phyloP scores from a whole-genome alignment of 108 stramenopile species.

The Nannochloropsis gaditana region DNA sequence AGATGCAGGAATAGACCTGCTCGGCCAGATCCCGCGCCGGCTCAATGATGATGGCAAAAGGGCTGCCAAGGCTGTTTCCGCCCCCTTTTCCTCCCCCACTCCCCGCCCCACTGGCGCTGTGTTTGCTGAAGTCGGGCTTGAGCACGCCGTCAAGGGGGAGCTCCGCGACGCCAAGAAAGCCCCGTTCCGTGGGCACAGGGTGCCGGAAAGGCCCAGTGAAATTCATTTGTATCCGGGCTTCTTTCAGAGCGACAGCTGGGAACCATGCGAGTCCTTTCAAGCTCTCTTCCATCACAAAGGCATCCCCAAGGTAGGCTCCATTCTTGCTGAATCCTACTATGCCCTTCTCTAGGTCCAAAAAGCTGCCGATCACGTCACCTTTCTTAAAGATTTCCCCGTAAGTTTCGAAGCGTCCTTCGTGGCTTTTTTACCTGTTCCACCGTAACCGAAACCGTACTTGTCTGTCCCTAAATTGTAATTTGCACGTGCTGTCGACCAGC shows the following conservation, averaged over 20 bases:
- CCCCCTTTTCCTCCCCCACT: background rate
- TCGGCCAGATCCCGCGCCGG: constrained; percentile 60
- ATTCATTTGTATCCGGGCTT: constrained; percentile 26
- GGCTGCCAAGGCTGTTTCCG: constrained; percentile 25
- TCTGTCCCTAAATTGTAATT: constrained; percentile 51
- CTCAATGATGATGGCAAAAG: constrained; percentile 56
- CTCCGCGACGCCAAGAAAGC: constrained; percentile 5
- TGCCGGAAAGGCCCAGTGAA: background rate
- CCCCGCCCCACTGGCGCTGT: background rate
- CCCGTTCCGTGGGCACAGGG: constrained; percentile 18
- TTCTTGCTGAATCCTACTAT: constrained; percentile 50
- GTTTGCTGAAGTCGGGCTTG: background rate
- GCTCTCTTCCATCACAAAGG: constrained; percentile 34
- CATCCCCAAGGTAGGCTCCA: constrained; percentile 44
- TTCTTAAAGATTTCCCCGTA: constrained; percentile 50
- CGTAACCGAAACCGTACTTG: constrained; percentile 51
- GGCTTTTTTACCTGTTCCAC: constrained; percentile 56
- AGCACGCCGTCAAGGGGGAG: background rate
- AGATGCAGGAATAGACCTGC: constrained; percentile 53
- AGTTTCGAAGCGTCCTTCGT: constrained; percentile 47
- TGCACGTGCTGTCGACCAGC: constrained; percentile 34
- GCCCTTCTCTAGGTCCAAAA: constrained; percentile 45
- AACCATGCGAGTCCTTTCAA: constrained; percentile 44
- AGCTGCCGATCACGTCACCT: constrained; percentile 56
- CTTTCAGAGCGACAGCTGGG: constrained; percentile 53